Evolutionary conservation across 768 basidiomycete species (phyloP).

Genomic region (Crucibulum laeve): DNA sequence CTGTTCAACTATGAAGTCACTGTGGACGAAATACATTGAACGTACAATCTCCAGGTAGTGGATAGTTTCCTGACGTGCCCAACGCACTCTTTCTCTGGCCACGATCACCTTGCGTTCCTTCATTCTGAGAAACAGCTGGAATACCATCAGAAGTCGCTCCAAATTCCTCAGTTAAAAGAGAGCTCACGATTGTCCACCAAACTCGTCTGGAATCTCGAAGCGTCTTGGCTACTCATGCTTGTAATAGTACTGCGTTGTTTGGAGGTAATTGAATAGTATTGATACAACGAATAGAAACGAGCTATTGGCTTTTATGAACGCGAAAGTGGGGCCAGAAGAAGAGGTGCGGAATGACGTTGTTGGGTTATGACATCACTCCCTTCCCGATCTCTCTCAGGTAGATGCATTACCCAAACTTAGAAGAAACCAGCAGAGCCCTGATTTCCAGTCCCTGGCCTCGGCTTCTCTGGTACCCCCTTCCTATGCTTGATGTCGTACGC

Average conservation of each 20-base stretch:
- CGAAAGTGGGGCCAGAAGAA: too few species aligned
- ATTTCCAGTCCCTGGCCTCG: too few species aligned
- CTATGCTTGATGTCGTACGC: neutral
- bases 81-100: neutral
- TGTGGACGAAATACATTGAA: neutral
- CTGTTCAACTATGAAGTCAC: neutral
- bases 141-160: neutral
- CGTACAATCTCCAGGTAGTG: neutral
- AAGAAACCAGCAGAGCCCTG: too few species aligned
- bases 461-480: too few species aligned
- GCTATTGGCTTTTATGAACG: too few species aligned
- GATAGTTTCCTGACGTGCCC: conserved; percentile 2
- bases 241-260: neutral
- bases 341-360: too few species aligned
- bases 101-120: neutral
- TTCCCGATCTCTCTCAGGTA: too few species aligned
- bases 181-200: neutral
- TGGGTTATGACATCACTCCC: too few species aligned
- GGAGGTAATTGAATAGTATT: neutral
- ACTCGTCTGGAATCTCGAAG: neutral
- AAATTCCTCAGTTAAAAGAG: neutral
- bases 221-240: neutral
- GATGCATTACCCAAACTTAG: too few species aligned
- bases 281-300: too few species aligned
- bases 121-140: neutral